Evolutionary conservation across 2,329 filamentous ascomycete genomes (phyloP).

Genomic region (Pyrenophora tritici-repentis): DNA sequence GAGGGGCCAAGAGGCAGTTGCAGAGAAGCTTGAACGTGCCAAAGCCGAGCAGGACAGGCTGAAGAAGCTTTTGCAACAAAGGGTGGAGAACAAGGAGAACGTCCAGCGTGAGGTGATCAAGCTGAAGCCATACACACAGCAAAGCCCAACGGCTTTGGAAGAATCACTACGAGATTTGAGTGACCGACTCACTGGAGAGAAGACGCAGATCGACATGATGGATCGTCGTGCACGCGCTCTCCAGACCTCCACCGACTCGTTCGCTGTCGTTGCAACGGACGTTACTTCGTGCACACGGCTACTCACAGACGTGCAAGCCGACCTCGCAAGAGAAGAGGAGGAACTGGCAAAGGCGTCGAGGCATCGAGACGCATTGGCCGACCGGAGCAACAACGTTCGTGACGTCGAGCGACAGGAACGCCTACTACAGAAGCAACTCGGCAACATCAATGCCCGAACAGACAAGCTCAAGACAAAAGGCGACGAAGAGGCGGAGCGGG

Average conservation of each 20-base stretch:
- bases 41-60: constrained; percentile 80
- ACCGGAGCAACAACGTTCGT: constrained; percentile 84
- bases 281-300: constrained; percentile 87
- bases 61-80: constrained; percentile 72
- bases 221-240: constrained; percentile 87
- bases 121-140: constrained; percentile 86
- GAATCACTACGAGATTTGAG: constrained; percentile 80
- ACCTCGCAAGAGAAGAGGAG: constrained; percentile 89
- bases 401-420: constrained; percentile 90
- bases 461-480: constrained; percentile 81
- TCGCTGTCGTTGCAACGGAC: constrained; percentile 80
- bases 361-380: constrained; percentile 84
- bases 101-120: constrained; percentile 86
- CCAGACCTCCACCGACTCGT: constrained; percentile 90
- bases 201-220: constrained; percentile 81
- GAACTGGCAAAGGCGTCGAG: constrained; percentile 78
- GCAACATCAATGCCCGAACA: constrained; percentile 84
- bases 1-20: constrained; percentile 80
- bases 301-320: constrained; percentile 82
- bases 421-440: constrained; percentile 79
- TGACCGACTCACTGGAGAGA: constrained; percentile 76
- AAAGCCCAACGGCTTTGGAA: constrained; percentile 84
- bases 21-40: constrained; percentile 79
- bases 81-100: constrained; percentile 70
- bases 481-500: constrained; percentile 77